Base-by-base conservation (phyloP, 305 asterid genomes). In the Striga hermonthica region DNA sequence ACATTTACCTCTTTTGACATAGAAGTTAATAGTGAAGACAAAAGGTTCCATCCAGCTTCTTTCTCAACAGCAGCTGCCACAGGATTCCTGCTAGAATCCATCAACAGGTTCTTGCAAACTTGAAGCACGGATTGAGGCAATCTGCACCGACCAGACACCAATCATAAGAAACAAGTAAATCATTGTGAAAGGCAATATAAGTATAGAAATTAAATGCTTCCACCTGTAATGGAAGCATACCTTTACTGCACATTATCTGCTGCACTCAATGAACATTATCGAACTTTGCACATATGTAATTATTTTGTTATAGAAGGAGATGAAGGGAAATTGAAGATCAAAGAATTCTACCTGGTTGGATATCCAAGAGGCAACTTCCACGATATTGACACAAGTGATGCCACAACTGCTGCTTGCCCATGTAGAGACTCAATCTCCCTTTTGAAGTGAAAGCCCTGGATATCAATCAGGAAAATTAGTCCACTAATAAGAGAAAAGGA, bases 41-140 rank as follows among this genome's bases (percentile, higher is more conserved):
- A 75, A 80, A 94, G 95, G 71, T 78, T 80, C 99, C 99, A 94
- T 57, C 99, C 99, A 71, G 95, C 91, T 84, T 94, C 97, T 78
- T 87, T 90, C 79, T 88, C 97, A 31, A 85, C 85, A 67, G 83
- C 75, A 72, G 91, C 95, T 28, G 92, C 91, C 60, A 68, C 60
- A 73, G 86, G 88, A 73, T 86, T 94, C 77, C 93, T 74, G 78
- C 91, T 88, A 58, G 95, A 81, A 64, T 90, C 84, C 72, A 59
- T 77, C 78, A 94, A 81, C 86, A 94, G 76, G 72, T 79, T 94
- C 88, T 79, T 94, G 80, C 97, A 90, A 75, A 94, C 90, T 69
- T 84, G 89, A 71, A 94, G 88, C 58, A 94, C 82, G 48, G 96
- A 83, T 66, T 74, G 80, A 56, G 99, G 96, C 79, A 94, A 81